These are phyloP conservation scores for Rhodotorula sp. DNA, from an alignment of 1,284 basidiomycete genomes.

Conservation along the genomic window DNA sequence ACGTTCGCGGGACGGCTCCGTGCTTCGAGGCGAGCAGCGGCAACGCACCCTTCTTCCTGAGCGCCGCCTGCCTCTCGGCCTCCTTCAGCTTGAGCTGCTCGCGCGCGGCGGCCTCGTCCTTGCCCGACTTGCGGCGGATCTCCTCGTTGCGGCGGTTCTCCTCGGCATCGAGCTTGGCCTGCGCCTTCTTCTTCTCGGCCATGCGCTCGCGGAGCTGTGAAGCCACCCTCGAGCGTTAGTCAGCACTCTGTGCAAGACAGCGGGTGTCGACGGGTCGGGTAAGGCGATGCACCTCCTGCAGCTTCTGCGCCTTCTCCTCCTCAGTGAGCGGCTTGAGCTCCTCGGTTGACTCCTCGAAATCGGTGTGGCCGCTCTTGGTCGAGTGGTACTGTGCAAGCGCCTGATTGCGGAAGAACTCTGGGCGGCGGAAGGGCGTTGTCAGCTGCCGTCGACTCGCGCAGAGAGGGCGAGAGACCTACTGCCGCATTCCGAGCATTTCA, in stretches of 20 bases:
- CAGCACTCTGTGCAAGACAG: not conserved
- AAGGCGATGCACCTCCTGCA: conserved; percentile 60
- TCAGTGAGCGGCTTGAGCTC: conserved; percentile 94
- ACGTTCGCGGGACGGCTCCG: too few relatives aligned
- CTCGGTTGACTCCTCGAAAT: conserved; percentile 73
- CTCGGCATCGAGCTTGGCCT: conserved; percentile 69
- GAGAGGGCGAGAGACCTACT: conserved; percentile 8
- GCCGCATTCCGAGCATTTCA: conserved; percentile 34
- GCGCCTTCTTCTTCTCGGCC: conserved; percentile 54
- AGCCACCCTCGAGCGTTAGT: too few relatives aligned
- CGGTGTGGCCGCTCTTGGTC: conserved; percentile 74
- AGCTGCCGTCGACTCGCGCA: not conserved
- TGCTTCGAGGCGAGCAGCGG: too few relatives aligned
- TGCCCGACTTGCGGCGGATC: conserved; percentile 78
- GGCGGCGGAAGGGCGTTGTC: too few relatives aligned
- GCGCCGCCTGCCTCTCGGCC: conserved; percentile 72
- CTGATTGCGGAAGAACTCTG: conserved; percentile 32
- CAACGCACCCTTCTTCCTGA: conserved; percentile 68
- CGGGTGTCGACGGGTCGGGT: not conserved
- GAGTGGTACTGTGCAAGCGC: conserved; percentile 34
- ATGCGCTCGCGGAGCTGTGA: conserved; percentile 30
- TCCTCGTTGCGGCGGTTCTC: conserved; percentile 75
- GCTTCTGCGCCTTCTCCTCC: conserved; percentile 83
- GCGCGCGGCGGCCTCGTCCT: conserved; percentile 70
- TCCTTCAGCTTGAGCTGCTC: conserved; percentile 73